Conservation (phyloP, 345 rosid species). For the Pelargonium nanum region DNA sequence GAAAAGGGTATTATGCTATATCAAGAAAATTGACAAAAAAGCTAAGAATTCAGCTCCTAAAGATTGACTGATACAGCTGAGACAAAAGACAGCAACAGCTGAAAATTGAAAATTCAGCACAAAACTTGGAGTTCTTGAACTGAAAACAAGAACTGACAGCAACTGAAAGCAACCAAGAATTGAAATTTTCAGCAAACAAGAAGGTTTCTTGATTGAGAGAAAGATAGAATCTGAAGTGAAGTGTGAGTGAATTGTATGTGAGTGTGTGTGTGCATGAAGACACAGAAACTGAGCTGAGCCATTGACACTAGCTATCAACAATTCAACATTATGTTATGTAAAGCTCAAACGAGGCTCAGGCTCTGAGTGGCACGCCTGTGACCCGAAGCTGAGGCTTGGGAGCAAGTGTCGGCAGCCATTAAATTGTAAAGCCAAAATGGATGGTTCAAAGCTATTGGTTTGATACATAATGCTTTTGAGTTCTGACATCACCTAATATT, state of each 20-base stretch:
- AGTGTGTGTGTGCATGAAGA: neutral
- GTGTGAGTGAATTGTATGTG: too few relatives aligned
- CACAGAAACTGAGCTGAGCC: neutral
- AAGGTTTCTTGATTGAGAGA: too few relatives aligned
- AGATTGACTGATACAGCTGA: too few relatives aligned
- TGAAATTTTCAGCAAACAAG: neutral
- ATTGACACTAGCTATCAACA: neutral
- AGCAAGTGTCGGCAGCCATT: neutral
- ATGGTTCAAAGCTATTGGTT: too few relatives aligned
- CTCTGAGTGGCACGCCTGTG: neutral
- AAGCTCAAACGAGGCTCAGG: neutral
- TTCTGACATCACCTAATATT: too few relatives aligned
- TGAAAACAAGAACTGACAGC: neutral
- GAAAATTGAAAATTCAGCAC: too few relatives aligned
- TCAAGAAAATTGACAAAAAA: neutral
- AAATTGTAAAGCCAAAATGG: too few relatives aligned
- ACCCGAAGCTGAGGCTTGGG: neutral
- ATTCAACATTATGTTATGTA: too few relatives aligned
- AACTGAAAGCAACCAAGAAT: neutral
- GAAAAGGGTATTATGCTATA: neutral
- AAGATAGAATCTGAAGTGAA: neutral
- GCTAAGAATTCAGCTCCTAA: neutral
- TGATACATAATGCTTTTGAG: too few relatives aligned
- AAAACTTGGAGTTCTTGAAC: neutral
- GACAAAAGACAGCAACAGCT: neutral